These are phyloP conservation scores for Croton laevigatus DNA, from an alignment of 441 rosid genomes.

Conservation along the genomic window DNA sequence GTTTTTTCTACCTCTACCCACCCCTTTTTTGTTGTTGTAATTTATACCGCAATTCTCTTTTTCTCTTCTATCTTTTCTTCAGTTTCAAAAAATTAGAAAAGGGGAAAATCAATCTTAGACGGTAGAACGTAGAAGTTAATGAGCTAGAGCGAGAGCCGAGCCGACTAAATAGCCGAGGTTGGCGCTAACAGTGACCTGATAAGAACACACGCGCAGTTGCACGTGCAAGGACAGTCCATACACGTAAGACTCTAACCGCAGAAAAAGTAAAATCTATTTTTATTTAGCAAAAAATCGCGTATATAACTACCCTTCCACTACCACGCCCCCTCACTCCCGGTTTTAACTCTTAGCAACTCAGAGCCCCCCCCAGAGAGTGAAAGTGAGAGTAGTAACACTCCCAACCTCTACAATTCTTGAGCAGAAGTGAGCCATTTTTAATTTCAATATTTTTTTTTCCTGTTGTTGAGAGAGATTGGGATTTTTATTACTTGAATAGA, in stretches of 20 bases:
- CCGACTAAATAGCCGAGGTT: conserved; percentile 52
- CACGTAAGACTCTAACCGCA: conserved; percentile 29
- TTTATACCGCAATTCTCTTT: no score
- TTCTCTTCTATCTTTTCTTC: not conserved
- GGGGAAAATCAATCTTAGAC: no score
- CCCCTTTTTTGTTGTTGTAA: no score
- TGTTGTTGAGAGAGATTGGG: not conserved
- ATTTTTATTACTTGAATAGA: not conserved
- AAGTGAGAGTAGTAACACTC: conserved; percentile 8
- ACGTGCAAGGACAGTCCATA: conserved; percentile 51
- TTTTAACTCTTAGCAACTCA: conserved; percentile 17
- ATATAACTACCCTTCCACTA: conserved; percentile 2
- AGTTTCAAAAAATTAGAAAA: not conserved
- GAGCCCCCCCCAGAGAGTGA: conserved; percentile 20
- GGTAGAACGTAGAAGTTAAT: not conserved
- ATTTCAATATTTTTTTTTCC: no score
- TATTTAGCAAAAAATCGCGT: not conserved
- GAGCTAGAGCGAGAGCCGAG: conserved; percentile 38
- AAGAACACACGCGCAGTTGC: conserved; percentile 47
- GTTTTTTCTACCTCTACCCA: not conserved
- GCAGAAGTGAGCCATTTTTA: not conserved
- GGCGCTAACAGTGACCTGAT: conserved; percentile 38
- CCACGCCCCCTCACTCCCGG: conserved; percentile 18
- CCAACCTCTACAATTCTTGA: not conserved
- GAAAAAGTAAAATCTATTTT: not conserved